These are phyloP conservation scores for Gryganskiella cystojenkinii DNA, from an alignment of 192 early-diverging fungal species.

Conservation along the genomic window DNA sequence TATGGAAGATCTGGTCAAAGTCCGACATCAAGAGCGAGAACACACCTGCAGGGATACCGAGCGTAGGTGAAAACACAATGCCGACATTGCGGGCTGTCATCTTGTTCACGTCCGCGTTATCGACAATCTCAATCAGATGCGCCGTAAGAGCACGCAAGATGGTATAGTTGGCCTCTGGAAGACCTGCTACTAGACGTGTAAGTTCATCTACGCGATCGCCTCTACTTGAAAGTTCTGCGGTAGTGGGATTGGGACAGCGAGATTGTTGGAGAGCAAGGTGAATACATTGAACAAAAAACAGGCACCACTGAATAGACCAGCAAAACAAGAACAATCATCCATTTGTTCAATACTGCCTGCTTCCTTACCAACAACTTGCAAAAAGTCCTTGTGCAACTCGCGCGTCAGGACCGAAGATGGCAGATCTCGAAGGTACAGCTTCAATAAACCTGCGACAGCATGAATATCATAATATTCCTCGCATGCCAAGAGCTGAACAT, in stretches of 20 bases:
- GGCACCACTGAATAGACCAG: neutral
- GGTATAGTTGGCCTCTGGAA: conserved; percentile 93
- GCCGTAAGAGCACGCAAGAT: conserved; percentile 87
- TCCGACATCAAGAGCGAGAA: conserved; percentile 93
- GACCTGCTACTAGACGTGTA: conserved; percentile 76
- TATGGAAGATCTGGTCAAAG: conserved; percentile 88
- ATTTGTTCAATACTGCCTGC: no score
- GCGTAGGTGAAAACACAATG: conserved; percentile 96
- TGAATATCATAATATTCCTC: conserved; percentile 88
- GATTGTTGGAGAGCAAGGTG: neutral
- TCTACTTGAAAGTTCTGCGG: conserved; percentile 79
- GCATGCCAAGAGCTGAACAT: conserved; percentile 72
- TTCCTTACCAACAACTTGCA: conserved; percentile 79
- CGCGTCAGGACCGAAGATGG: conserved; percentile 88
- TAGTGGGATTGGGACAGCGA: neutral
- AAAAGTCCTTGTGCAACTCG: conserved; percentile 84
- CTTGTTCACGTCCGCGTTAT: conserved; percentile 84
- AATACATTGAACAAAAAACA: neutral
- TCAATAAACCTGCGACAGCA: conserved; percentile 91
- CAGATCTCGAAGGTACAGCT: conserved; percentile 92
- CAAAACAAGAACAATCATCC: neutral
- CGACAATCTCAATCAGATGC: conserved; percentile 92
- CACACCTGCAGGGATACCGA: conserved; percentile 92
- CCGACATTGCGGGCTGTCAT: conserved; percentile 97
- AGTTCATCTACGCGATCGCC: conserved; percentile 86